These are phyloP conservation scores for Cylindrotheca closterium DNA, from an alignment of 108 stramenopile species.

Conservation along the genomic window DNA sequence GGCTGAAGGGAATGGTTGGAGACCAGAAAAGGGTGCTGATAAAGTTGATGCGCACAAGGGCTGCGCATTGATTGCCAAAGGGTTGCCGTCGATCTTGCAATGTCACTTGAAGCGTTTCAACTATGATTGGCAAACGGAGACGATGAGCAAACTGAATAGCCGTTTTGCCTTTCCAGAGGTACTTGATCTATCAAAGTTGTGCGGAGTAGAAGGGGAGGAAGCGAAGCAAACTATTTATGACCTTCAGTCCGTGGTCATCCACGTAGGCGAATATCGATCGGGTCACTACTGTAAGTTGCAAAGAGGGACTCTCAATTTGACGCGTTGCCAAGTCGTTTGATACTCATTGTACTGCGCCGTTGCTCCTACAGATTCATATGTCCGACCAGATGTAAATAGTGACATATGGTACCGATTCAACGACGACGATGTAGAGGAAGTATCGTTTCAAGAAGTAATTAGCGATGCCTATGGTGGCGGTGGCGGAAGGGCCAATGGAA, in stretches of 20 bases:
- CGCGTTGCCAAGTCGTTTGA: too few species aligned
- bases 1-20: constrained; percentile 86
- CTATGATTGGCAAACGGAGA: constrained; percentile 82
- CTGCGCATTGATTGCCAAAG: constrained; percentile 46
- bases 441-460: constrained; percentile 57
- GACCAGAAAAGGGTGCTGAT: constrained; percentile 84
- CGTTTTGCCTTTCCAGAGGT: constrained; percentile 57
- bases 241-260: constrained; percentile 80
- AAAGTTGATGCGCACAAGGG: constrained; percentile 88
- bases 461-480: constrained; percentile 55
- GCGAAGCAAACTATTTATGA: constrained; percentile 46
- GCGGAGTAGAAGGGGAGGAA: constrained; percentile 8
- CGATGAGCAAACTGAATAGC: constrained; percentile 71
- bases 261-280: constrained; percentile 73
- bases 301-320: too few species aligned
- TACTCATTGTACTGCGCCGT: too few species aligned
- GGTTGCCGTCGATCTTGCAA: constrained; percentile 76
- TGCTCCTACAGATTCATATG: constrained; percentile 60
- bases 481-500: neutral
- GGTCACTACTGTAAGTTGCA: constrained; percentile 49
- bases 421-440: constrained; percentile 64
- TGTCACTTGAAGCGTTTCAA: constrained; percentile 83
- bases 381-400: constrained; percentile 62
- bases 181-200: constrained; percentile 36
- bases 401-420: constrained; percentile 84